Evolutionary conservation across 305 asterid genomes (phyloP), one percentile per base, ranked within the genome.

Genomic region (Rubia peregrina): DNA sequence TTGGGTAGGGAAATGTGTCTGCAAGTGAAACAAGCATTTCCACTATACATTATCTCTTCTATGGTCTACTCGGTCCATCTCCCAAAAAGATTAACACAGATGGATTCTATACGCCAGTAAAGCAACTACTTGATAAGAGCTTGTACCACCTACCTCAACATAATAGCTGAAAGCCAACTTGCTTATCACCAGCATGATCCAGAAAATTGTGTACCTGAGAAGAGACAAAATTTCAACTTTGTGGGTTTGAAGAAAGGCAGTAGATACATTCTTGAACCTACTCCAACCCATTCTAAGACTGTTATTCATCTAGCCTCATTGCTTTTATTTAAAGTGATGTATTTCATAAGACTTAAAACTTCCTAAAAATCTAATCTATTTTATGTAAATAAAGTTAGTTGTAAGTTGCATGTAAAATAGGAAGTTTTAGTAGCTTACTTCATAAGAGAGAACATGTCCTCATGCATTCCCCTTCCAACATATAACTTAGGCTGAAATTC

Each of bases 401-500:
- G 68, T n/a, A 53, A 69, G 12, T 59, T 55, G 68, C n/a, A 53
- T 9, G 68, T 6, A 70, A 44, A 21, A 60, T 61, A 59, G 55
- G 30, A 55, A 55, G 49, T 51, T 76, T 21, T 33, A 46, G 63
- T 53, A 71, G 78, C 98, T 88, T 88, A 95, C 99, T 91, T 95
- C 69, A 87, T 79, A 80, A 95, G 97, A 74, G 99, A 83, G 48
- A 92, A 71, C 79, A 83, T 83, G 79, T 87, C 99, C 83, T 95
- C 99, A 49, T 92, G 99, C 99, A 95, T 92, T 81, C 99, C 99
- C 89, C 99, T 87, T 85, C 98, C 99, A 80, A 95, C 83, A 73
- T 90, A 95, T 65, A 89, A 86, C 85, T 92, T 92, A 51, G 98
- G 98, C 99, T 95, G 92, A 72, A 81, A 76, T 73, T 59, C 61